Percentiles rank a stretch among this genome's conserved stretches.
Conservation (phyloP, 78 protist genomes). For the Pelomyxa schiedti region DNA sequence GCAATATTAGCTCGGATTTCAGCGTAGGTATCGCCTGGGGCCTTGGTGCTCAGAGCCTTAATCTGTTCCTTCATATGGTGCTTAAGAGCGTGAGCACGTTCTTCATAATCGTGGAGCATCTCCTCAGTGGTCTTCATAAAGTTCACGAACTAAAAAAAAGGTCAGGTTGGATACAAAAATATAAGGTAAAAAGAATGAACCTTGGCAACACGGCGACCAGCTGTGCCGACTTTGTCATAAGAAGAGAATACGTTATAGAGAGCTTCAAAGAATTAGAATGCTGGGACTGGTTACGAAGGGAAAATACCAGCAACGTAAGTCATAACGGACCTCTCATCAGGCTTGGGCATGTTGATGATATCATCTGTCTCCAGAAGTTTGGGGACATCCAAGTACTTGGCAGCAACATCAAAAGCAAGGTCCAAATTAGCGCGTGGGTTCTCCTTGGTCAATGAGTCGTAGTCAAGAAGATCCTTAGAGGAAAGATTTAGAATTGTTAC, state of each 20-base stretch:
- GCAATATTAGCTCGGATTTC: not conserved
- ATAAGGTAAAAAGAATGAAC: slow-evolving; percentile 30
- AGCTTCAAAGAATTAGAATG: no score
- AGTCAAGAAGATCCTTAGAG: slow-evolving; percentile 55
- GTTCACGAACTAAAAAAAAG: slow-evolving; percentile 28
- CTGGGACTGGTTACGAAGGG: no score
- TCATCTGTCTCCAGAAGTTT: slow-evolving; percentile 62
- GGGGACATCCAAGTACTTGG: slow-evolving; percentile 60
- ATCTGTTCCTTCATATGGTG: not conserved
- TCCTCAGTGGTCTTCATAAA: slow-evolving; percentile 21
- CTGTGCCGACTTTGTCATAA: slow-evolving; percentile 35
- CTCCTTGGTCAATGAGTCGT: slow-evolving; percentile 22
- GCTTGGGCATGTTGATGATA: slow-evolving; percentile 42
- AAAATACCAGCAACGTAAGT: no score
- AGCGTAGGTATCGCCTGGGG: not conserved
- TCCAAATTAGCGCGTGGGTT: slow-evolving; percentile 46
- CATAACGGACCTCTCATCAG: slow-evolving; percentile 75
- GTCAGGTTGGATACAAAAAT: slow-evolving; percentile 30
- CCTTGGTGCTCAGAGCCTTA: not conserved
- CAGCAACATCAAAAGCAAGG: slow-evolving; percentile 69
- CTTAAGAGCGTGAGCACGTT: not conserved
- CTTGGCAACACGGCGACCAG: slow-evolving; percentile 49
- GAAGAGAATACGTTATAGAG: slow-evolving; percentile 61
- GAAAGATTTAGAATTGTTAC: no score
- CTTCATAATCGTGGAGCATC: slow-evolving; percentile 8